Base-by-base conservation (phyloP, 345 rosid genomes). In the Salix arbutifolia region DNA sequence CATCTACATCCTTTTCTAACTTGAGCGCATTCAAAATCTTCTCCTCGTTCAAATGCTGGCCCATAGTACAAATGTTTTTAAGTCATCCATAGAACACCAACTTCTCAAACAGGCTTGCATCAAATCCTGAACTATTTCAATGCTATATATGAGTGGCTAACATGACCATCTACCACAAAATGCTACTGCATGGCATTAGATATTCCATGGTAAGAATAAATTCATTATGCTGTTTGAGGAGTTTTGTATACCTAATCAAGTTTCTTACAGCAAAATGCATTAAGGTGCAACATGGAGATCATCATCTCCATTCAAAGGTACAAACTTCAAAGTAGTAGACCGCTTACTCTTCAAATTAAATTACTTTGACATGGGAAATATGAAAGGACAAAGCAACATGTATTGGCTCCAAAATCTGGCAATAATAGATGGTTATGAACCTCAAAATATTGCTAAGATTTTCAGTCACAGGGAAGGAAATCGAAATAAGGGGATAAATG, bases 1-100 rank as follows among this genome's bases (percentile, higher is more conserved):
- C 97, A 80, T 91, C 97, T 50, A 92, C 97, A 79, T 94, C 97
- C 84, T 96, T 96, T 84, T 91, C 97, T 76, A 93, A 75, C 42
- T 83, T 83, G 85, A 96, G 76, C 80, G 62, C 79, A 81, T 83
- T 86, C 87, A 91, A 81, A 78, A 96, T 93, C 83, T 85, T 91
- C 77, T 67, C 88, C 86, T 91, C 98, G 79, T 93, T 86, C 82
- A 96, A 79, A 84, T 96, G 98, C 99, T 96, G 94, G 67, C 81
- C 77, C 77, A 77, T 52, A 52, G 23, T 13, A 82, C n/a, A 83
- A 74, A 70, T 40, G 65, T 33, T 33, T 33, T 69, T 30, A 31
- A 74, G 77, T 65, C 52, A 77, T 65, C 76, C 75, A 75, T 48
- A 76, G 16, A 35, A 66, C 53, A 69, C 74, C 73, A 75, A 71